phyloP scores from a whole-genome alignment of 192 early-diverging fungal genomes.

The Physocladia obscura region DNA sequence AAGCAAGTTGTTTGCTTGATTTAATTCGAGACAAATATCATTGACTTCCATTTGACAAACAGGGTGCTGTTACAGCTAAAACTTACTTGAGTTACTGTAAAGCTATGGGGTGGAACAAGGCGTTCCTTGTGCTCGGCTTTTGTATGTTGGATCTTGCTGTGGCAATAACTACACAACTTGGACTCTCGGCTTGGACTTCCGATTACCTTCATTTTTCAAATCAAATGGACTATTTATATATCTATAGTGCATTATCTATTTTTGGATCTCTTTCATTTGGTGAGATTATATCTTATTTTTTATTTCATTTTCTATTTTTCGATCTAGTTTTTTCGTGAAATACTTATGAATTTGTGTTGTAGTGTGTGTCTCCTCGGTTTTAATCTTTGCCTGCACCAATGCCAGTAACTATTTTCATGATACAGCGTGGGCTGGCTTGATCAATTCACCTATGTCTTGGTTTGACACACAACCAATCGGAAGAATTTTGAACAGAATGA shows the following conservation, averaged over 20 bases:
- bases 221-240: background rate
- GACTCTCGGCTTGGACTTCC: background rate
- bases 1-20: conserved; percentile 8
- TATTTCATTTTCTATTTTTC: background rate
- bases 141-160: background rate
- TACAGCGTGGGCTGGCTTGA: conserved; percentile 17
- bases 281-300: background rate
- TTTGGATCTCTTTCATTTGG: background rate
- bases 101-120: background rate
- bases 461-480: conserved; percentile 67
- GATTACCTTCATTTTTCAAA: background rate
- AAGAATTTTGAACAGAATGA: conserved; percentile 74
- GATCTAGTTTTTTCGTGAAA: background rate
- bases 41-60: background rate
- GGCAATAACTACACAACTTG: background rate
- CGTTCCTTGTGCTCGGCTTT: background rate
- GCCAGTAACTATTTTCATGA: conserved; percentile 40
- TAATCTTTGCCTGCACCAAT: background rate
- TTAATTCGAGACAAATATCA: background rate
- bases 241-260: background rate
- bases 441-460: conserved; percentile 49
- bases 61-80: conserved; percentile 4
- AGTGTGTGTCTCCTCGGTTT: background rate
- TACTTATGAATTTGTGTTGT: background rate
- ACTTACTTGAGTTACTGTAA: background rate